A percentile compares a stretch with the other conserved stretches of the same genome.
Evolutionary conservation across 805 yeast species (phyloP).

Genomic region (Lipomyces oligophaga): DNA sequence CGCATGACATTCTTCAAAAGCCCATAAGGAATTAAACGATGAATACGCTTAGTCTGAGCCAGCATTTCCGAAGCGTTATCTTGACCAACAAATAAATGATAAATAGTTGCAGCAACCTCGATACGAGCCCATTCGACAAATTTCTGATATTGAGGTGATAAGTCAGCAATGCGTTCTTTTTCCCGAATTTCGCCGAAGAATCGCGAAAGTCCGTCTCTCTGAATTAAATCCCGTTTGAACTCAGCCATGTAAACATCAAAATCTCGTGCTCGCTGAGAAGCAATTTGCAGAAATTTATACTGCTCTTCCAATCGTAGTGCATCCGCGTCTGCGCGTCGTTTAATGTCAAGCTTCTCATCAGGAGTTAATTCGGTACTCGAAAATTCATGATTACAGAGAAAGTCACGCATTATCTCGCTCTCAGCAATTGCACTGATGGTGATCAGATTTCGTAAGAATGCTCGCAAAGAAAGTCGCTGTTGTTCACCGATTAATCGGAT

Average conservation of each 20-base stretch:
- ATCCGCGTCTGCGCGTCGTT: constrained; percentile 59
- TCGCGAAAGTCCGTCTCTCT: constrained; percentile 53
- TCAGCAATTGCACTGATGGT: constrained; percentile 54
- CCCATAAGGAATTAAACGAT: constrained; percentile 73
- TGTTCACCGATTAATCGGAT: constrained; percentile 61
- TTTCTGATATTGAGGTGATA: constrained; percentile 63
- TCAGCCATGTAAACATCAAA: constrained; percentile 56
- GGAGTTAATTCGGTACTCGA: constrained; percentile 36
- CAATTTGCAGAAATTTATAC: constrained; percentile 66
- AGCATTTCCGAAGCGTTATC: constrained; percentile 78
- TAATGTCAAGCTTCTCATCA: constrained; percentile 53
- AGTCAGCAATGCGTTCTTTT: constrained; percentile 49
- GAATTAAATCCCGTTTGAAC: constrained; percentile 53
- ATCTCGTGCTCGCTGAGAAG: constrained; percentile 52
- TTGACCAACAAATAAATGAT: constrained; percentile 72
- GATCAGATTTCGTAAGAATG: constrained; percentile 57
- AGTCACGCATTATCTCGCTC: constrained; percentile 50
- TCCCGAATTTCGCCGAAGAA: constrained; percentile 65
- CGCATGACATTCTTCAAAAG: constrained; percentile 71
- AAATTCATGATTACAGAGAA: constrained; percentile 47
- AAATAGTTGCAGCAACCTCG: constrained; percentile 78
- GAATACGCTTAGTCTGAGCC: constrained; percentile 65
- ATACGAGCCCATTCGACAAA: constrained; percentile 80
- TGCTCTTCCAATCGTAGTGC: constrained; percentile 58
- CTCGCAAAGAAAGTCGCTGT: constrained; percentile 70